Base-by-base conservation (phyloP, 1,284 basidiomycete genomes). In the Apiotrichum montevideense region DNA sequence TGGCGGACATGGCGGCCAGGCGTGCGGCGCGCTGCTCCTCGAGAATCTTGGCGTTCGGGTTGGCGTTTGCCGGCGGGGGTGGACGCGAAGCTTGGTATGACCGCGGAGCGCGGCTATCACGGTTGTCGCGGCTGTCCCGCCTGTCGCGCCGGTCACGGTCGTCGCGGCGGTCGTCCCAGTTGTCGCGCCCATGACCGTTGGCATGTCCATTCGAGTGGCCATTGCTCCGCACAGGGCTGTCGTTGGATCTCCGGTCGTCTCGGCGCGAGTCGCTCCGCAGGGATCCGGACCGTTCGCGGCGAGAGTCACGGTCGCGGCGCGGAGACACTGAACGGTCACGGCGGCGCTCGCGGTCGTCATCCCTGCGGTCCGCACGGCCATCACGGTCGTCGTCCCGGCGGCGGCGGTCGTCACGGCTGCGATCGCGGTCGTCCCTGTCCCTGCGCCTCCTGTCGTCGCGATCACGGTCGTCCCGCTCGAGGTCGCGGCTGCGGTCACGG, bases 1-100 rank as follows among this genome's bases (percentile, higher is more conserved):
- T 83, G 1, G 81, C 74, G 33, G 85, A 78, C 93, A 97, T 96
- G 9, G 89, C 87, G 0, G 89, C 91, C 15, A 97, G 80, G 35
- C 87, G 85, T 29, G 88, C 87, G 2, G 85, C 85, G 35, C 91
- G 87, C 54, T 87, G 85, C 1, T 83, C 81, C 46, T 79, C 78
- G 1, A 73, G 66, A 1, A 59, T 47, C 29, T 29, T 29, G 29
- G 29, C 29, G 44, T 63, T 62, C 10, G 56, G 11, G 35, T 57
- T 42, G 15, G 49, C 33, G 2, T 40, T 32, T 14, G 50, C 47
- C 43, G 44, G 54, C 3, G 55, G n/a, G 32, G 57, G 40, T 49
- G 55, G 48, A 44, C 33, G 47, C 14, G 62, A 53, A 21, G 50
- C 42, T 52, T 62, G 34, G 63, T 69, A 40, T 58, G 62, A 2